Base-by-base conservation (phyloP, 805 yeast species). In the Monosporozyma aquatica region DNA sequence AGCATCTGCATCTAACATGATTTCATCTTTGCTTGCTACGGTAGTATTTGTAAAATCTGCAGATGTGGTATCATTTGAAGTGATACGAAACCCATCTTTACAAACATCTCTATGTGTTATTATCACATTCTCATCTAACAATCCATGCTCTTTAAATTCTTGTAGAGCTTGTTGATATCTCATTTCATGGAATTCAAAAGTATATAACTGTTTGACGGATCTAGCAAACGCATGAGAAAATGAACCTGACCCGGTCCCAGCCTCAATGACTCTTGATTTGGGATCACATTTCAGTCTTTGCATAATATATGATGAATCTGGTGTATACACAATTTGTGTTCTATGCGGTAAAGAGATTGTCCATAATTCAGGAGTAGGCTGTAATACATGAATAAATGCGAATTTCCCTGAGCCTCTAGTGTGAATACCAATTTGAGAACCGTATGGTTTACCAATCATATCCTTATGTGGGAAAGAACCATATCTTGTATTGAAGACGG, bases 161-260 rank as follows among this genome's bases (percentile, higher is more conserved):
- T 61, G 58, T 50, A 70, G 64, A 2, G 98, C 98, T 60, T 87
- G 95, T 33, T 70, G 53, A 53, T 69, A 89, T 47, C 99, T 71
- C 5, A 82, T 81, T 55, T 82, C 82, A 59, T 92, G 98, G 62
- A 89, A 92, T 62, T 92, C 99, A 62, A 75, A 92, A 6, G 95
- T 81, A 67, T 74, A 90, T 2, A 92, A 67, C 25, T 68, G 69
- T 1, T 95, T 95, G 2, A 84, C 80, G 0, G 92, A 77, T 54
- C 99, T 74, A 1, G 95, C 82, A 60, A 92, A 76, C 0, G 95
- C 81, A 64, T 92, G 99, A 3, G 95, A 83, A 56, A 92, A 86
- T 1, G 96, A 87, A 0, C 94, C 99, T 6, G 95, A 84, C 0
- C 98, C 99, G 0, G 99, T 92, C 28, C 99, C 99, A 0, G 97